A percentile compares a stretch with the other conserved stretches of the same genome.
phyloP scores from a whole-genome alignment of 208 protist species.

The Leishmania major region DNA sequence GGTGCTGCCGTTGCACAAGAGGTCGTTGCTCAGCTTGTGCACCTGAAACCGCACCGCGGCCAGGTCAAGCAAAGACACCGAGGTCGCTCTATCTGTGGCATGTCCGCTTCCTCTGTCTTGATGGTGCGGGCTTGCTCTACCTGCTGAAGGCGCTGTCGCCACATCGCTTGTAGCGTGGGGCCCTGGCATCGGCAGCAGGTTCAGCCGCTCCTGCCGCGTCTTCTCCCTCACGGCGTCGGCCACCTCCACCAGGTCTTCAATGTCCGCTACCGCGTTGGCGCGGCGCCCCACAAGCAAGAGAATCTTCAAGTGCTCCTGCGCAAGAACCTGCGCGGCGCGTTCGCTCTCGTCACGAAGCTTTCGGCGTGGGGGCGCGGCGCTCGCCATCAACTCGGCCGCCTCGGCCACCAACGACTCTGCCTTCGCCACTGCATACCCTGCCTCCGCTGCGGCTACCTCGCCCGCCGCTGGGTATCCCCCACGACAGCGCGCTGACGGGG shows the following conservation, averaged over 20 bases:
- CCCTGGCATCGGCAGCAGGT: not conserved
- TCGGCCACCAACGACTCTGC: conserved; percentile 10
- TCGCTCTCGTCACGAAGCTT: conserved; percentile 42
- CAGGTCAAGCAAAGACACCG: conserved; percentile 11
- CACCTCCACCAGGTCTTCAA: conserved; percentile 43
- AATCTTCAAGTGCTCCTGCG: conserved; percentile 68
- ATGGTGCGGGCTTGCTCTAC: not conserved
- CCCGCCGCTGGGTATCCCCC: not conserved
- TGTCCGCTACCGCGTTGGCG: conserved; percentile 61
- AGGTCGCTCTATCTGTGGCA: not conserved
- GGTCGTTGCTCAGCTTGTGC: conserved; percentile 12
- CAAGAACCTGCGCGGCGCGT: conserved; percentile 50
- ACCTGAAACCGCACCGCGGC: conserved; percentile 19
- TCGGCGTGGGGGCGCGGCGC: not conserved
- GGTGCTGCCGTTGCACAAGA: conserved; percentile 23
- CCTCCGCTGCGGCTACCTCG: not conserved
- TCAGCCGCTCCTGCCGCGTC: not conserved
- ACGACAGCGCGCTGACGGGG: not conserved
- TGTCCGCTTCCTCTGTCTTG: not conserved
- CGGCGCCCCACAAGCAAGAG: conserved; percentile 78
- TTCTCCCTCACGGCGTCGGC: conserved; percentile 9
- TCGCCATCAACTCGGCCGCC: conserved; percentile 19
- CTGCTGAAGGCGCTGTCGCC: not conserved
- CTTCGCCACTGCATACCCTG: conserved; percentile 9
- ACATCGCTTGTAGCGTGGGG: not conserved